Evolutionary conservation across 192 early-diverging fungal species (phyloP).

Genomic region (Coemansia umbellata): DNA sequence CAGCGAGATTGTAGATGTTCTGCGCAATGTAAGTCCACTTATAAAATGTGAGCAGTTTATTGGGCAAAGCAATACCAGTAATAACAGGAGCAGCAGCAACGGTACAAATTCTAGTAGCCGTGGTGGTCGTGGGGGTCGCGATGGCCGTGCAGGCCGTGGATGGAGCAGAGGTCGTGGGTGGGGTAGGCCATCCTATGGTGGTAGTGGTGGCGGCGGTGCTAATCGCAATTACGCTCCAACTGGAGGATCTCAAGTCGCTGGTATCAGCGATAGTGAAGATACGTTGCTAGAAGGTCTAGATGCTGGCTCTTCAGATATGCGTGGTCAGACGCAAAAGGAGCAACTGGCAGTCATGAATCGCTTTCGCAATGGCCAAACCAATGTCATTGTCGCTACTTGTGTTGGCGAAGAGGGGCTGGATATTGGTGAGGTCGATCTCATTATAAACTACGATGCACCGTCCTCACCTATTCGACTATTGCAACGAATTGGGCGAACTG

Average conservation of each 20-base stretch:
- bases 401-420: conserved; percentile 96
- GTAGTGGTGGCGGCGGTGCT: background rate
- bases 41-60: conserved; percentile 73
- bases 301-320: conserved; percentile 35
- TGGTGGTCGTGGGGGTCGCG: background rate
- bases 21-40: conserved; percentile 63
- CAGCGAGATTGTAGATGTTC: conserved; percentile 68
- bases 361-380: conserved; percentile 74
- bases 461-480: conserved; percentile 47
- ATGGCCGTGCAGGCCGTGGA: conserved; percentile 1
- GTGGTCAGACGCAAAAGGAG: conserved; percentile 81
- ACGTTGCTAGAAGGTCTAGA: conserved; percentile 17
- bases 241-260: no score
- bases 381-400: conserved; percentile 84
- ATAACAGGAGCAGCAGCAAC: background rate
- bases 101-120: background rate
- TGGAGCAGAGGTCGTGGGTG: conserved; percentile 3
- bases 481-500: conserved; percentile 52
- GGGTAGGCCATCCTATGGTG: background rate
- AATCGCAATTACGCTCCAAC: background rate
- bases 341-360: conserved; percentile 73
- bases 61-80: conserved; percentile 57
- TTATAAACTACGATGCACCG: conserved; percentile 78
- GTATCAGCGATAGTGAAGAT: conserved; percentile 2
- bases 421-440: conserved; percentile 93